phyloP scores from a whole-genome alignment of 805 yeast genomes.

The Candida nitratophila region DNA sequence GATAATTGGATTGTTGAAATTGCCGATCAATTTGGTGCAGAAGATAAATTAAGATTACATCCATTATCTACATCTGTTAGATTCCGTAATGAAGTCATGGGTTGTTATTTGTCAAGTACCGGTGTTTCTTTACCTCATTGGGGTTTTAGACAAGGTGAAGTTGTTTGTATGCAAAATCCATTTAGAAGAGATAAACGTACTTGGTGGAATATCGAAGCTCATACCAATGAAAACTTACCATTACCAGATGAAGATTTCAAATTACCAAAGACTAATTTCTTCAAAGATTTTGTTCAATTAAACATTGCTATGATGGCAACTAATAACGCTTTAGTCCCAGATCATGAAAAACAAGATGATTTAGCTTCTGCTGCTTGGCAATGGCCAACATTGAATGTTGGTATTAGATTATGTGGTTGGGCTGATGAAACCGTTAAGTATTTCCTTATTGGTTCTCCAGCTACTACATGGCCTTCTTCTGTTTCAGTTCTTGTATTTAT shows the following conservation, averaged over 20 bases:
- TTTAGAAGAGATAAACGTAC: constrained; percentile 73
- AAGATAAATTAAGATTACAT: constrained; percentile 47
- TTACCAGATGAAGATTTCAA: constrained; percentile 53
- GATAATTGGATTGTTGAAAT: constrained; percentile 92
- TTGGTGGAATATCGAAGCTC: constrained; percentile 83
- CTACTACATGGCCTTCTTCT: constrained; percentile 71
- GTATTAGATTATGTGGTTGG: constrained; percentile 76
- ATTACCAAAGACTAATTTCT: constrained; percentile 68
- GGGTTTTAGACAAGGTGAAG: constrained; percentile 88
- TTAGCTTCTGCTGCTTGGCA: constrained; percentile 76
- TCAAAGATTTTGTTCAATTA: constrained; percentile 67
- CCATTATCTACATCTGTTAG: constrained; percentile 75
- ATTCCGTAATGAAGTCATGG: constrained; percentile 52
- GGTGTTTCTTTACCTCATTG: constrained; percentile 66
- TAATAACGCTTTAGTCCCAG: constrained; percentile 76
- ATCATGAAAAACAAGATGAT: constrained; percentile 63
- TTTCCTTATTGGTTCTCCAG: constrained; percentile 70
- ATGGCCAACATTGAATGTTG: constrained; percentile 78
- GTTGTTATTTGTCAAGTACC: constrained; percentile 74
- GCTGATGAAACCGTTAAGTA: constrained; percentile 49
- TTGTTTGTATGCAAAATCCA: constrained; percentile 65
- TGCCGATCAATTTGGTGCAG: constrained; percentile 52
- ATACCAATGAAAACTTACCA: constrained; percentile 52
- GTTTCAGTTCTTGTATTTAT: constrained; percentile 50
- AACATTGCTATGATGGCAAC: constrained; percentile 87